Evolutionary conservation across 2,329 filamentous ascomycete genomes (phyloP), one percentile per base, ranked within the genome.

Genomic region (Atkinsonella texensis): DNA sequence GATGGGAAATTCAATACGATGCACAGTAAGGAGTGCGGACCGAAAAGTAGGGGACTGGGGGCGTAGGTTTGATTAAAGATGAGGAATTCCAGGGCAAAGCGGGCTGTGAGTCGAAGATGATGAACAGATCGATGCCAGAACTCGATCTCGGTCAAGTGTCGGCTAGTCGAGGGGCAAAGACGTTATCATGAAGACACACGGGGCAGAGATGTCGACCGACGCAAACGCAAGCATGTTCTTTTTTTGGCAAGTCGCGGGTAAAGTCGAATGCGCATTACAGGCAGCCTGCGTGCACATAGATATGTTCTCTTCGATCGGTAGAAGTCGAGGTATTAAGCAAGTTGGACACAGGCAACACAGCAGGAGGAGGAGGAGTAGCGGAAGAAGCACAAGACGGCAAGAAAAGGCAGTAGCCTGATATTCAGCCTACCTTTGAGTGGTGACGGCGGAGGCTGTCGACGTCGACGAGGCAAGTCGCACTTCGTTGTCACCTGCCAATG

Each of bases 401-500:
- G 17, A 35, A 28, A 46, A 7, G 17, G 38, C 35, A 46, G 44
- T 17, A 38, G 18, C 33, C 40, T 50, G 49, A 12, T 32, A 18
- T 18, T 18, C 28, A 28, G 7, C 54, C 52, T 57, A 62, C 60
- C 60, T 62, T 57, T 58, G 55, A 52, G 58, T 52, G 53, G 57
- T 55, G 55, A 59, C 56, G 54, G 57, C 50, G 53, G 58, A 54
- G 56, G 59, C 58, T 63, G 60, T 63, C 60, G 66, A 62, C 60
- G 66, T 59, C 59, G 59, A 60, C 59, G 70, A 67, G 61, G 72
- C 72, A 68, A 73, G 72, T 71, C 70, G 74, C 73, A 70, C 70
- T 71, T 76, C 72, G 74, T 75, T 74, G 68, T 78, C 74, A 70
- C 72, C 70, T 74, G 67, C 65, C 67, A 65, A 62, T 68, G 69